Conservation (phyloP, 805 yeast species). For the Yamadazyma laniorum region DNA sequence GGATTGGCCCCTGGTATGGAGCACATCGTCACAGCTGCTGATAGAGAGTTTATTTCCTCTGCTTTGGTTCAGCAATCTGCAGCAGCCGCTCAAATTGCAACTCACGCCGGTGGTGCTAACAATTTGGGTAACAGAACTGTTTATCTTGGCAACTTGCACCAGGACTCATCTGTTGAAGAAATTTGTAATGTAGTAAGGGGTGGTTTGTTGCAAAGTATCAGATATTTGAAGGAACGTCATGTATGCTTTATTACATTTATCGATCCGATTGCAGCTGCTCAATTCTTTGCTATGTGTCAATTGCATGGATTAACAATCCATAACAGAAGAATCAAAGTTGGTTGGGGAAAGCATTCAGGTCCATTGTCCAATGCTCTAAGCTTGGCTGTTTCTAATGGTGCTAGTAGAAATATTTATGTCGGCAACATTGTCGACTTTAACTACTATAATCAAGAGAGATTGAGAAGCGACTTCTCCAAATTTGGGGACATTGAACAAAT, state of each 20-base stretch:
- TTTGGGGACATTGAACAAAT: slow-evolving; percentile 96
- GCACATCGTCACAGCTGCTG: slow-evolving; percentile 70
- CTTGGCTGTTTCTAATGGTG: slow-evolving; percentile 89
- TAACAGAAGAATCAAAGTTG: slow-evolving; percentile 82
- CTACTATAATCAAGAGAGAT: slow-evolving; percentile 53
- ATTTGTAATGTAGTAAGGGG: slow-evolving; percentile 96
- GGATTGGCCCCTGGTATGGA: slow-evolving; percentile 91
- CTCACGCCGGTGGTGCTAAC: slow-evolving; percentile 89
- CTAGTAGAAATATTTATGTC: slow-evolving; percentile 87
- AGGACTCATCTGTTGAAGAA: slow-evolving; percentile 85
- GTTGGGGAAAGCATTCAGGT: slow-evolving; percentile 98
- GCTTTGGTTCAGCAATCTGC: slow-evolving; percentile 90
- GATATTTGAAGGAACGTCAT: slow-evolving; percentile 79
- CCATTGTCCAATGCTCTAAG: slow-evolving; percentile 84
- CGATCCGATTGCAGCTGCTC: slow-evolving; percentile 97
- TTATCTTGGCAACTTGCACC: slow-evolving; percentile 86
- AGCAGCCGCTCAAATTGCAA: slow-evolving; percentile 96
- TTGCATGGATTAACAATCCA: slow-evolving; percentile 86
- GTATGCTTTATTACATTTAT: slow-evolving; percentile 93
- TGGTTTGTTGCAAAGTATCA: slow-evolving; percentile 81
- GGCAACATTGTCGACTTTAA: slow-evolving; percentile 60
- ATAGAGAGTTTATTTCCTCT: slow-evolving; percentile 60
- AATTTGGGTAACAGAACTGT: slow-evolving; percentile 93
- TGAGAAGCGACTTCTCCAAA: slow-evolving; percentile 70
- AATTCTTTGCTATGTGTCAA: slow-evolving; percentile 91